Evolutionary conservation across 75 land plant species (phyloP), one percentile per base, ranked within the genome.

Genomic region (Pinus albicaulis): DNA sequence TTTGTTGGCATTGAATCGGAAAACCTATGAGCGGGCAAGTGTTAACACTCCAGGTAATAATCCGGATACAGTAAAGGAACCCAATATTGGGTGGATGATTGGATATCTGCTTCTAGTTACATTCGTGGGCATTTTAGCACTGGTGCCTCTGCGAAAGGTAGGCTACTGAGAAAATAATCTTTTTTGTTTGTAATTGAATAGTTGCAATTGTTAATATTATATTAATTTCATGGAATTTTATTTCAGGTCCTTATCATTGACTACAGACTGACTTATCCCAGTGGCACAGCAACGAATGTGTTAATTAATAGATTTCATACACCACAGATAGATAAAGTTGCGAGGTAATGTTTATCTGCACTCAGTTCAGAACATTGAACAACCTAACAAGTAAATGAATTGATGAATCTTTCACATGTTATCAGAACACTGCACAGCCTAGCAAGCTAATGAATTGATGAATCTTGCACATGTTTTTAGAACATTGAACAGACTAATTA

Each of bases 91-190:
- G 13, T 95, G 98, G 98, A 93, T 95, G 89, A 90, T 83, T 84
- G 93, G 83, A 7, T 95, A 86, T 56, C 85, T 93, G 10, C 86
- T 95, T 70, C 78, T 80, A 12, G 85, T 65, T 78, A 82, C 86
- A 41, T 95, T 95, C 76, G 89, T 95, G 34, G 98, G 98, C 11
- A 77, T 95, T 70, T 80, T 91, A 55, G 92, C 88, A 58, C 76
- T 95, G 76, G 93, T 95, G 71, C 93, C 96, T 73, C 92, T 95
- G 11, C 88, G 98, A 63, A 95, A 93, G 94, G 98, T 93, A 64
- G n/a, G 28, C 22, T 19, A 48, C 14, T 59, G 4, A 13, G 12
- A 2, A n/a, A 10, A 23, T 19, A 3, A 59, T 59, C 10, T 3
- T 7, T 19, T 44, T 44, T 7, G 48, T 8, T 5, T n/a, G 8